Evolutionary conservation across 805 yeast genomes (phyloP).

Genomic region (Soucietia sequanensis): DNA sequence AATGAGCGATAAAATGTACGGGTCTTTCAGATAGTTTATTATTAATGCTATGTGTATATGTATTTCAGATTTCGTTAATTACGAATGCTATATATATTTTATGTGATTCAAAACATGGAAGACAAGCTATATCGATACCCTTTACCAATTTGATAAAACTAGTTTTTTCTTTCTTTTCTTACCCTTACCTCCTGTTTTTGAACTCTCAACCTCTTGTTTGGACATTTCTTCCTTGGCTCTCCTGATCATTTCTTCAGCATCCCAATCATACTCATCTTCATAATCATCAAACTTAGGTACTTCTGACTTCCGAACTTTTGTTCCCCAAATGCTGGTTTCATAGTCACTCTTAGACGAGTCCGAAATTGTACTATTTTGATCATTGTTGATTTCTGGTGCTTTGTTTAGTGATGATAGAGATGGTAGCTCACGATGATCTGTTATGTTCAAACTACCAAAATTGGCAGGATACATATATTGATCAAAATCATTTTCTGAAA

Average conservation of each 20-base stretch:
- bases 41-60: too few relatives aligned
- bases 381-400: not conserved
- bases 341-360: conserved; percentile 19
- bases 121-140: too few relatives aligned
- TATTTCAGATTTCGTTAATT: too few relatives aligned
- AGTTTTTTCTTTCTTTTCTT: conserved; percentile 48
- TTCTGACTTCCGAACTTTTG: conserved; percentile 46
- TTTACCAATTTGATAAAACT: too few relatives aligned
- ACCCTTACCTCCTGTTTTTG: conserved; percentile 16
- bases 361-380: not conserved
- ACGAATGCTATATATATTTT: too few relatives aligned
- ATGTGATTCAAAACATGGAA: too few relatives aligned
- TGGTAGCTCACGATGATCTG: conserved; percentile 39
- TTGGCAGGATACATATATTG: conserved; percentile 19
- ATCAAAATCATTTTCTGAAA: conserved; percentile 8
- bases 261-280: conserved; percentile 40
- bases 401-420: conserved; percentile 18
- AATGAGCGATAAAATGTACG: too few relatives aligned
- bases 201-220: conserved; percentile 21
- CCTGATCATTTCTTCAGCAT: conserved; percentile 50
- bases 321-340: conserved; percentile 76
- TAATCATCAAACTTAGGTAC: conserved; percentile 10
- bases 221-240: conserved; percentile 50
- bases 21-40: too few relatives aligned
- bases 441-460: conserved; percentile 34